These are phyloP conservation scores for Iodosphaeria phyllophila DNA, from an alignment of 2,329 filamentous ascomycete genomes.

Conservation along the genomic window DNA sequence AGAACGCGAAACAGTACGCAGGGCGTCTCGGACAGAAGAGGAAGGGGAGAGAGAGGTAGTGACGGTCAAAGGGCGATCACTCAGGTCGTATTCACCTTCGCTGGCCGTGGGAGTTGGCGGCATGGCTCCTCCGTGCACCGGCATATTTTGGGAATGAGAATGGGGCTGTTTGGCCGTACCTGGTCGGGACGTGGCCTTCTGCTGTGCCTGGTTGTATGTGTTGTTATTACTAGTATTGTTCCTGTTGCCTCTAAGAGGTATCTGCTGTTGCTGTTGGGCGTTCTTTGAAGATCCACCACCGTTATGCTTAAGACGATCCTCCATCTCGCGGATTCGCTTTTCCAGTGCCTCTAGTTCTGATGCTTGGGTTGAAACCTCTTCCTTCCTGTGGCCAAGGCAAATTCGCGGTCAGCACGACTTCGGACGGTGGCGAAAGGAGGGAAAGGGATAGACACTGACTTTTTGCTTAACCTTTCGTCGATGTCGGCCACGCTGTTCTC, in stretches of 20 bases:
- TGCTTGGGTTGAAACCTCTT: slow-evolving; percentile 53
- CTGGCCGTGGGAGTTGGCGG: slow-evolving; percentile 40
- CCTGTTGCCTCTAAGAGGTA: slow-evolving; percentile 3
- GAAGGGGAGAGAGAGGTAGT: slow-evolving; percentile 1
- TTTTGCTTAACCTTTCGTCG: slow-evolving; percentile 58
- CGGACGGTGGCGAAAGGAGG: neutral
- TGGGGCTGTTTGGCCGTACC: slow-evolving; percentile 31
- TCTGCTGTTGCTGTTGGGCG: slow-evolving; percentile 3
- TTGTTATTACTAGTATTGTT: too few species aligned
- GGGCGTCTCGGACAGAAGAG: slow-evolving; percentile 1
- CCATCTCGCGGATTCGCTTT: slow-evolving; percentile 66
- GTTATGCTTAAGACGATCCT: slow-evolving; percentile 45
- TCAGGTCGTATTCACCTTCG: slow-evolving; percentile 39
- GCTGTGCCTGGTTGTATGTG: slow-evolving; percentile 10
- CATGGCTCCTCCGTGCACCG: slow-evolving; percentile 35
- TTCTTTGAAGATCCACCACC: slow-evolving; percentile 5
- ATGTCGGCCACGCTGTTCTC: slow-evolving; percentile 60
- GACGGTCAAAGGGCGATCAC: slow-evolving; percentile 3
- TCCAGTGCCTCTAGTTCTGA: slow-evolving; percentile 77
- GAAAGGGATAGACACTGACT: slow-evolving; percentile 37
- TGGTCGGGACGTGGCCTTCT: slow-evolving; percentile 24
- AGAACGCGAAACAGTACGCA: slow-evolving; percentile 5
- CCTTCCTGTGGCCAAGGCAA: slow-evolving; percentile 44
- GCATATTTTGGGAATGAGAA: slow-evolving; percentile 27
- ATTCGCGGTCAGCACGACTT: slow-evolving; percentile 1